Base-by-base conservation (phyloP, 345 rosid genomes). In the Salix viminalis region DNA sequence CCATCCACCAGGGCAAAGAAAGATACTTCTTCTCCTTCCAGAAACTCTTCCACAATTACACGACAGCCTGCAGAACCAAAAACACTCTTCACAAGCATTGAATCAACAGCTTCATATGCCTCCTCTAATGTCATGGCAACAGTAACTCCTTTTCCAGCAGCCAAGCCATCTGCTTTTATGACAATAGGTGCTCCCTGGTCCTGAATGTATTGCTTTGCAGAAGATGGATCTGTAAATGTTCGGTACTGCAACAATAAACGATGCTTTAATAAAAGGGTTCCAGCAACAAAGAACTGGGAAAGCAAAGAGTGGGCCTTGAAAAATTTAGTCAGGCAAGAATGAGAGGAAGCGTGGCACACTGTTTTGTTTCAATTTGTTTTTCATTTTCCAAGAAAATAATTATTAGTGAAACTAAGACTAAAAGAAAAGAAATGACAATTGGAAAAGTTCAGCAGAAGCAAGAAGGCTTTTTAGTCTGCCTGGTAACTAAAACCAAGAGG, bases 1-100 rank as follows among this genome's bases (percentile, higher is more conserved):
- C 98, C 99, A 80, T 95, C 99, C 74, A 93, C 98, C 54, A 95
- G 81, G 37, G 97, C 96, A 34, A 91, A 95, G 85, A 95, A 93
- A 7, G 98, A 95, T 54, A 94, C 98, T 87, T 93, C 99, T 82
- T 95, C 99, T 81, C 97, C 99, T 75, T 93, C 97, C 52, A 93
- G 85, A 75, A 81, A 95, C 75, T 95, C 98, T 83, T 93, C 97
- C 16, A 95, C 88, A 50, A 93, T 75, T 74, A 93, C 85, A 52
- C 84, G 85, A 70, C 91, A 85, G 36, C 99, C 98, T 9, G 98
- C 96, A 71, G 97, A 89, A 80, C 99, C 96, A 81, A 95, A 95
- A 75, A 80, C 86, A 68, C 91, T 91, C 79, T 87, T 76, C 32
- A 91, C 89, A 65, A 93, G 97, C 94, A 95, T 93, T 0, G 91